Evolutionary conservation across 305 asterid species (phyloP).

Genomic region (Fraxinus floribunda): DNA sequence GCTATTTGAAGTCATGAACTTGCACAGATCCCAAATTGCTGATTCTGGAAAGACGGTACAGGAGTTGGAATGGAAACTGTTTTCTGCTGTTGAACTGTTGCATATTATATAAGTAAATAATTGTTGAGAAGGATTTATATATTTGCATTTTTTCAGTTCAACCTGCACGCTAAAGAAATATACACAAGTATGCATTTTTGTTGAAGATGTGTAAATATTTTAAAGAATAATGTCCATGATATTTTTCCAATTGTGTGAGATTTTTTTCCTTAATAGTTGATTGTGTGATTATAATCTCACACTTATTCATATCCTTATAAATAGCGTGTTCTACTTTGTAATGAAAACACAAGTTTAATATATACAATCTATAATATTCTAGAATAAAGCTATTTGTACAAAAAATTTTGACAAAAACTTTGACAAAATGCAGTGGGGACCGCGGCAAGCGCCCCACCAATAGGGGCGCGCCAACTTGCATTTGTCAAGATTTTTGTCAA

Average conservation of each 20-base stretch:
- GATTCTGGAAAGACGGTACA: slow-evolving; percentile 53
- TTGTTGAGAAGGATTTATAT: not conserved
- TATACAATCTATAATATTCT: no score
- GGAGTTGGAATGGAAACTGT: slow-evolving; percentile 75
- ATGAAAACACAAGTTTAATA: no score
- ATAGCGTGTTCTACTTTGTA: not conserved
- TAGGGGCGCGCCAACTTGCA: no score
- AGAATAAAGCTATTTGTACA: no score
- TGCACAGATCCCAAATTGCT: slow-evolving; percentile 50
- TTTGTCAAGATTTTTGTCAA: no score
- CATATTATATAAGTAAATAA: slow-evolving; percentile 19
- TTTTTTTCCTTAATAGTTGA: not conserved
- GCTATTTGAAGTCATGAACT: slow-evolving; percentile 44
- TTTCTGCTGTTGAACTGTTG: slow-evolving; percentile 69
- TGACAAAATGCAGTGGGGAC: no score
- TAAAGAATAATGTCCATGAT: not conserved
- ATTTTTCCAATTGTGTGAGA: not conserved
- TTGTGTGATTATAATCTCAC: no score
- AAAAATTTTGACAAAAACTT: no score
- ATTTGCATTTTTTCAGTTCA: not conserved
- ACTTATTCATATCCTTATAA: not conserved
- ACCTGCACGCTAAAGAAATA: not conserved
- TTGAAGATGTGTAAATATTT: not conserved
- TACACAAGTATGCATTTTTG: not conserved
- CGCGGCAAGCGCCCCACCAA: no score